Percentiles rank a stretch among this genome's conserved stretches.
phyloP scores from a whole-genome alignment of 2,329 filamentous ascomycete genomes.

The Aureobasidium namibiae region DNA sequence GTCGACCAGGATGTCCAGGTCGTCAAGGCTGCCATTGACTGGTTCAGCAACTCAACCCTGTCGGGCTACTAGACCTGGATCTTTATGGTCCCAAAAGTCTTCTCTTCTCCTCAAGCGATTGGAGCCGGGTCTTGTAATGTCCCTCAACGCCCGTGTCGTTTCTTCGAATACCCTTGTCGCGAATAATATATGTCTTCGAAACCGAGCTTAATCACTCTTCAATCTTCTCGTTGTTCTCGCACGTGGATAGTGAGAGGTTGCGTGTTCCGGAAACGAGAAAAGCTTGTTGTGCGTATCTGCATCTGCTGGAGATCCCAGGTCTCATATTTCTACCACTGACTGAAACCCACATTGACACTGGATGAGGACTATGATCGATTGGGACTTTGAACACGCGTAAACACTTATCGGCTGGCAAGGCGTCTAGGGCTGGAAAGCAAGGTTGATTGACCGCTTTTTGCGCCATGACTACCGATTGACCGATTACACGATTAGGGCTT shows the following conservation, averaged over 20 bases:
- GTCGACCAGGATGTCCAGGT: slow-evolving; percentile 22
- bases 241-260: too few species aligned
- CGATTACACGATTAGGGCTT: neutral
- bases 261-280: too few species aligned
- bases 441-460: neutral
- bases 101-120: neutral
- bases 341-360: neutral
- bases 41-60: slow-evolving; percentile 1
- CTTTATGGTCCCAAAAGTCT: neutral
- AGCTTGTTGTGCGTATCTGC: neutral
- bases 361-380: neutral
- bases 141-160: neutral
- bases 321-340: neutral
- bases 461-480: neutral
- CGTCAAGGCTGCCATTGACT: slow-evolving; percentile 10
- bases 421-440: neutral
- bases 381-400: neutral
- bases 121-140: neutral
- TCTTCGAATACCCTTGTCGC: neutral
- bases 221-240: neutral
- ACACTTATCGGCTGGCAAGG: neutral
- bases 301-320: neutral
- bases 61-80: neutral
- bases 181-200: neutral
- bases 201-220: neutral